These are phyloP conservation scores for Yueomyces sp. DNA, from an alignment of 1,139 yeast species.

Conservation along the genomic window DNA sequence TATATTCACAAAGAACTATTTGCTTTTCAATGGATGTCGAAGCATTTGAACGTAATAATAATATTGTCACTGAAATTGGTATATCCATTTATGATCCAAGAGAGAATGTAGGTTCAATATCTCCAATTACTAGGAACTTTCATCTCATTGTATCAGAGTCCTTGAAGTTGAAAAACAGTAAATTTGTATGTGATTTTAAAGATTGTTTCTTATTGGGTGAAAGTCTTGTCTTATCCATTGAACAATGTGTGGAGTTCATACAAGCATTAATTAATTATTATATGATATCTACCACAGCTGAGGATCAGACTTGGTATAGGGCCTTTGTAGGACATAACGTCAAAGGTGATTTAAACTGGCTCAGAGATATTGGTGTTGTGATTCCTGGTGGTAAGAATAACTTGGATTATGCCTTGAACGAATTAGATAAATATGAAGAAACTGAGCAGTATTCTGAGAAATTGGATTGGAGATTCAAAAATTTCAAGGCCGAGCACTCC, in stretches of 20 bases:
- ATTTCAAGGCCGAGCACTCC: too few relatives aligned
- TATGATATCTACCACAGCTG: slow-evolving; percentile 18
- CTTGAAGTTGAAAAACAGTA: slow-evolving; percentile 36
- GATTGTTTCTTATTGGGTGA: slow-evolving; percentile 43
- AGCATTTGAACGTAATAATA: slow-evolving; percentile 41
- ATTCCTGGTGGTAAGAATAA: slow-evolving; percentile 28
- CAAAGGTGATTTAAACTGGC: slow-evolving; percentile 47
- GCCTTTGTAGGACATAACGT: slow-evolving; percentile 60
- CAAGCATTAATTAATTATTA: slow-evolving; percentile 33
- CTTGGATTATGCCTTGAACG: slow-evolving; percentile 1
- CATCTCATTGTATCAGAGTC: slow-evolving; percentile 50
- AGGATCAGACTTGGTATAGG: slow-evolving; percentile 17
- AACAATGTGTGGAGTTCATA: slow-evolving; percentile 30
- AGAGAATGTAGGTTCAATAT: slow-evolving; percentile 18
- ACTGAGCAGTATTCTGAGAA: neutral
- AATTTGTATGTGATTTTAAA: slow-evolving; percentile 51
- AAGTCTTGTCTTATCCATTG: slow-evolving; percentile 32
- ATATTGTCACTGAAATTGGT: slow-evolving; percentile 53
- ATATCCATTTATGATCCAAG: slow-evolving; percentile 54
- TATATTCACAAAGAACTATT: slow-evolving; percentile 24
- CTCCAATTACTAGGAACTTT: slow-evolving; percentile 27
- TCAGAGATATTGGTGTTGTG: slow-evolving; percentile 34
- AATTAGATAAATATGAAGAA: slow-evolving; percentile 1
- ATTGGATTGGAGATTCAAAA: too few relatives aligned
- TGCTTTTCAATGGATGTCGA: slow-evolving; percentile 54